Percentiles rank a stretch among this genome's conserved stretches.
These are phyloP conservation scores for Bruguiera hainesii DNA, from an alignment of 441 rosid genomes.

Conservation along the genomic window DNA sequence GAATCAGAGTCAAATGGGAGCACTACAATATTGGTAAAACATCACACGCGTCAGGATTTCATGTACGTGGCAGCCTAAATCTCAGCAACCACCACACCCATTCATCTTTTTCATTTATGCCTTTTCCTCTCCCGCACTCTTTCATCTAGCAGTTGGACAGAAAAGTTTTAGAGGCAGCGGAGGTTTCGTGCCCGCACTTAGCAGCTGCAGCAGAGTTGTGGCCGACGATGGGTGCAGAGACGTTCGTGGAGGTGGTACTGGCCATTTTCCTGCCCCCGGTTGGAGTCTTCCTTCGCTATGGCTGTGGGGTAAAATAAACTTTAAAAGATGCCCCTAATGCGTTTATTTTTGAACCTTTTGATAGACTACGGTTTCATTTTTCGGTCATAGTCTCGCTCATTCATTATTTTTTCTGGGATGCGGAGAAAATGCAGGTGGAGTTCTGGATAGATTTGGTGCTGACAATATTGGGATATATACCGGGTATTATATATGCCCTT, in stretches of 20 bases:
- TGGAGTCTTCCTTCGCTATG: conserved; percentile 68
- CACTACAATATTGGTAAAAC: not conserved
- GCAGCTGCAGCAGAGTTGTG: not conserved
- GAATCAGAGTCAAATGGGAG: conserved; percentile 12
- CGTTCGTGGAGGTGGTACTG: conserved; percentile 58
- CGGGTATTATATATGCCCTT: conserved; percentile 85
- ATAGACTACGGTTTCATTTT: not conserved
- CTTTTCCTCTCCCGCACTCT: not conserved
- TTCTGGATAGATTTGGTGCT: conserved; percentile 85
- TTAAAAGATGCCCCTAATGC: not conserved
- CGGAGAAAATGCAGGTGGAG: conserved; percentile 57
- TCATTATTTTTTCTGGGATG: not conserved
- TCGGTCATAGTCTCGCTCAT: not conserved
- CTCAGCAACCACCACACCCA: conserved; percentile 12
- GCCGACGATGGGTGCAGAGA: conserved; percentile 53
- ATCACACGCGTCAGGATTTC: conserved; percentile 16
- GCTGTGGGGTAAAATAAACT: conserved; percentile 43
- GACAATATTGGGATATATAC: conserved; percentile 76
- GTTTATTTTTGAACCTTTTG: not conserved
- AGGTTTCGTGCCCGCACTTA: not conserved
- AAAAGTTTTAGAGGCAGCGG: not conserved
- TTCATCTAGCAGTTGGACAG: not conserved
- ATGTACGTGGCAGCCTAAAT: conserved; percentile 18
- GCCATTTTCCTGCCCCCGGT: conserved; percentile 66
- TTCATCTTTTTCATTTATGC: no score